Evolutionary conservation across 106 monocot genomes (phyloP), one percentile per base, ranked within the genome.

Genomic region (Phalaenopsis aphrodite): DNA sequence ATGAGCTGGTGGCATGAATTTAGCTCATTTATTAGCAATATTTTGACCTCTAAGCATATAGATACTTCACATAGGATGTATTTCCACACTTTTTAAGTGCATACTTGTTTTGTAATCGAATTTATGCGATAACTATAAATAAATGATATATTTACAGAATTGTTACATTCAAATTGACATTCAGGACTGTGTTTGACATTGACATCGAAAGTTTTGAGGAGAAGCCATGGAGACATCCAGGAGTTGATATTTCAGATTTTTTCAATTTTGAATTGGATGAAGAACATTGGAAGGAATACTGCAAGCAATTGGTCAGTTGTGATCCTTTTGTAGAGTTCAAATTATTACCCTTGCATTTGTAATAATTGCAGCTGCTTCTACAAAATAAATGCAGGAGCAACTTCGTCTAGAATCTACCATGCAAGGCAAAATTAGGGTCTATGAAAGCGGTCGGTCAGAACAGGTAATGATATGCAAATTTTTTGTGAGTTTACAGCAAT

Each of bases 351-450:
- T 41, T 78, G 48, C 45, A 18, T 61, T 80, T 78, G 19, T 77
- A 21, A 2, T 75, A 15, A 75, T 45, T 61, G 46, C 48, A 36
- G 79, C 61, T 9, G 10, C 72, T 61, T 56, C 6, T 68, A 69
- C 81, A 15, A 39, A 68, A 52, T 87, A 74, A 74, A 43, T 80
- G 57, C 83, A 98, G 97, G 89, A 89, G 8, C 98, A 98, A 85
- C 82, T 98, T 80, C 92, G 94, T 78, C 79, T 98, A 11, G 98
- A 98, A 84, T 81, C 98, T 55, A 94, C 98, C 79, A 98, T 98
- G 98, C 94, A 94, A 85, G 88, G 93, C 84, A 98, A 88, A 84
- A 98, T 98, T 78, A 92, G 88, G 72, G 98, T 98, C n/a, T 94
- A 98, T 81, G 98, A 98, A 80, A 89, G 98, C 81, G 94, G 94